phyloP scores from a whole-genome alignment of 345 rosid species.

The Eucalyptus tenuipes region DNA sequence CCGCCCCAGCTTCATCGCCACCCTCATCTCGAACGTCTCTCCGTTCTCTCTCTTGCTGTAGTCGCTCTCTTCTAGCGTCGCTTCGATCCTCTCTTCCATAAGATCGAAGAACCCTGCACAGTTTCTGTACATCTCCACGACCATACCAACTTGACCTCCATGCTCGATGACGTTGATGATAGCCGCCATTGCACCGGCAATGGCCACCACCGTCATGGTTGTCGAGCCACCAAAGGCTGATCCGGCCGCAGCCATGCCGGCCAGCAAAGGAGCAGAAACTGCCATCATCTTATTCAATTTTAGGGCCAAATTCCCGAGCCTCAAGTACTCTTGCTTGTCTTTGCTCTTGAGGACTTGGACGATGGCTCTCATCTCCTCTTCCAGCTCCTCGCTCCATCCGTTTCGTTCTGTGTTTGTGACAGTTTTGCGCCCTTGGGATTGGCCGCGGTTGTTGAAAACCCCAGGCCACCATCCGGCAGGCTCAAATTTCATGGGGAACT shows the following conservation, averaged over 20 bases:
- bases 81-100: not conserved
- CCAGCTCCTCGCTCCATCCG: not conserved
- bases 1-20: not conserved
- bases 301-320: not conserved
- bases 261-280: not conserved
- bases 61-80: not conserved
- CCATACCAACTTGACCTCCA: not conserved
- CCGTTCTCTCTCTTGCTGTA: conserved; percentile 5
- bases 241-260: not conserved
- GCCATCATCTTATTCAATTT: not conserved
- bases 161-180: not conserved
- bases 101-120: not conserved
- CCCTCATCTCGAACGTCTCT: conserved; percentile 3
- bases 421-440: not conserved
- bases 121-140: conserved; percentile 8
- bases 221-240: not conserved
- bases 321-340: not conserved
- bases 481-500: not conserved
- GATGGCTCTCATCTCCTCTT: conserved; percentile 25
- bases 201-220: not conserved
- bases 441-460: not conserved
- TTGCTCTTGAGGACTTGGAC: not conserved
- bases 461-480: conserved; percentile 21
- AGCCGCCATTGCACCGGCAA: no score
- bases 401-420: not conserved